Conservation (phyloP, 768 basidiomycete species). For the Sarcodon sp. region DNA sequence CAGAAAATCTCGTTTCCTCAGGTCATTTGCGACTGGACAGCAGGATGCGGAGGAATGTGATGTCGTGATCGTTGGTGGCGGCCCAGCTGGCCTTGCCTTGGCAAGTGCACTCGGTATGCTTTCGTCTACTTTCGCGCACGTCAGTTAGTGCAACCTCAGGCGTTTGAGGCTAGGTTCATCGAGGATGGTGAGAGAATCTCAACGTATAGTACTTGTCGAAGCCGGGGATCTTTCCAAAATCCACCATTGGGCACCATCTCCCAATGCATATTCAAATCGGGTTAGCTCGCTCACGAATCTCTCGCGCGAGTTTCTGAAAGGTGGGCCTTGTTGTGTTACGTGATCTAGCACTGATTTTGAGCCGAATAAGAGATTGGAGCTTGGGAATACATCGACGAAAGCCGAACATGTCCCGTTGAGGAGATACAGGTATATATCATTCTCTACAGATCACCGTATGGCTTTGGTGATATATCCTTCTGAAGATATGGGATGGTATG, state of each 20-base stretch:
- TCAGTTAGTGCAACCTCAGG: neutral
- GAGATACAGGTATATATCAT: constrained; percentile 63
- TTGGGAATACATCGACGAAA: constrained; percentile 66
- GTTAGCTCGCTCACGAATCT: constrained; percentile 78
- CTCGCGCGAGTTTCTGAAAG: constrained; percentile 52
- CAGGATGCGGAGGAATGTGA: constrained; percentile 44
- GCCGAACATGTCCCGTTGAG: constrained; percentile 59
- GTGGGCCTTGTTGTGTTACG: constrained; percentile 21
- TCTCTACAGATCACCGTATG: constrained; percentile 1
- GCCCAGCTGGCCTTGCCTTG: constrained; percentile 82
- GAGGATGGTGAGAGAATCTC: constrained; percentile 30
- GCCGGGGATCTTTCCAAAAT: constrained; percentile 63
- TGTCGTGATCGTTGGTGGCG: constrained; percentile 90
- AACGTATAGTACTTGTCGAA: constrained; percentile 69
- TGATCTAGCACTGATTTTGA: constrained; percentile 1
- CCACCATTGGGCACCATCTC: constrained; percentile 47
- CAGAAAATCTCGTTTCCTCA: neutral
- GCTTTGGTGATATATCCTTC: neutral
- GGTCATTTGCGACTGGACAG: constrained; percentile 3
- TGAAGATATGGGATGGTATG: constrained; percentile 85
- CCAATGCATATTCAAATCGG: constrained; percentile 60
- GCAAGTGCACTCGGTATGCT: constrained; percentile 73
- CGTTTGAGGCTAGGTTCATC: constrained; percentile 33
- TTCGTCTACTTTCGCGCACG: neutral
- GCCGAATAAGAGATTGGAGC: constrained; percentile 53